Evolutionary conservation across 306 rosid species (phyloP).

Genomic region (Cajanus cajan): DNA sequence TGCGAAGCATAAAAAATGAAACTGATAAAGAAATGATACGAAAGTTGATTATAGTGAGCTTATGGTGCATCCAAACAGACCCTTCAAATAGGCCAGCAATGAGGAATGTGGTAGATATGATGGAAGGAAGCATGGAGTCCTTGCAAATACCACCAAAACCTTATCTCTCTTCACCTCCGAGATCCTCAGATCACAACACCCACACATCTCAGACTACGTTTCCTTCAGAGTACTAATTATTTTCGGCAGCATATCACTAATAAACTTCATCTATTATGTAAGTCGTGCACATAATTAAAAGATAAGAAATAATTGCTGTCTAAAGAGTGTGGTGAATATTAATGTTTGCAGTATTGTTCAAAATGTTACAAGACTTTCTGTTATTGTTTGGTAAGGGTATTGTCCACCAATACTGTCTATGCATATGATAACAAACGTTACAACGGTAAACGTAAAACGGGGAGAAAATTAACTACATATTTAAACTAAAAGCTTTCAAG

Average conservation of each 20-base stretch:
- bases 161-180: constrained; percentile 26
- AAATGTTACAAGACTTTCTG: too few relatives aligned
- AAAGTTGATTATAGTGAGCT: constrained; percentile 39
- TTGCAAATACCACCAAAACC: constrained; percentile 40
- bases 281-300: too few relatives aligned
- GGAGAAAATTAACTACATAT: too few relatives aligned
- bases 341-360: neutral
- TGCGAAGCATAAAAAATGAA: constrained; percentile 2
- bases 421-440: too few relatives aligned
- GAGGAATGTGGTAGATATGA: constrained; percentile 39
- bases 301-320: too few relatives aligned
- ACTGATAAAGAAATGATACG: constrained; percentile 26
- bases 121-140: constrained; percentile 21
- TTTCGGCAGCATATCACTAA: neutral
- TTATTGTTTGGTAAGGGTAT: too few relatives aligned
- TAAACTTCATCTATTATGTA: too few relatives aligned
- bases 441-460: too few relatives aligned
- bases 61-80: constrained; percentile 38
- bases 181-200: neutral
- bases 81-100: constrained; percentile 35
- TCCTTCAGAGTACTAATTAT: neutral
- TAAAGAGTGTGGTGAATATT: too few relatives aligned
- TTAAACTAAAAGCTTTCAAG: too few relatives aligned
- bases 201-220: neutral
- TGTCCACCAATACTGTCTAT: too few relatives aligned